Evolutionary conservation across 192 early-diverging fungal species (phyloP).

Genomic region (Linnemannia schmuckeri): DNA sequence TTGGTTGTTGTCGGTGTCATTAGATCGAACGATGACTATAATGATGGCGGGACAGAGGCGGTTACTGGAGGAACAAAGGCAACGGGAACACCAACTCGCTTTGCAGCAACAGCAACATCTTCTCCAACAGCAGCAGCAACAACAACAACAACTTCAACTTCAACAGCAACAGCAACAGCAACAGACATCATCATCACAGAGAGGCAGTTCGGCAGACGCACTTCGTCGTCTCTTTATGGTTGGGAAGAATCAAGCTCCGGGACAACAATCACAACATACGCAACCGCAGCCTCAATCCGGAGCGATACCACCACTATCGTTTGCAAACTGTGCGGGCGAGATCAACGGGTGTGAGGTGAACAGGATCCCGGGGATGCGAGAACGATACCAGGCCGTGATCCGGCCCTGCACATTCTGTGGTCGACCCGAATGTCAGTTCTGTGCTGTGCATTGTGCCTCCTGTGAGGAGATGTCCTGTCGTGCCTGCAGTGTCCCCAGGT

Average conservation of each 20-base stretch:
- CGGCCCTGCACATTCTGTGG: constrained; percentile 30
- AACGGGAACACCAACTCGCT: constrained; percentile 5
- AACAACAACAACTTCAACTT: constrained; percentile 13
- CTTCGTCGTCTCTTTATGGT: constrained; percentile 44
- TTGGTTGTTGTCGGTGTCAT: background rate
- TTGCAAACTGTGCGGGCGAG: constrained; percentile 48
- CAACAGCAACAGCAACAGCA: constrained; percentile 5
- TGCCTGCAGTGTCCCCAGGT: constrained; percentile 40
- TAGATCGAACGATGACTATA: constrained; percentile 50
- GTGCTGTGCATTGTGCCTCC: constrained; percentile 19
- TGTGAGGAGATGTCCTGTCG: constrained; percentile 43
- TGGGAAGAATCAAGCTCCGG: constrained; percentile 2
- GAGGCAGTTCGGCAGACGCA: constrained; percentile 28
- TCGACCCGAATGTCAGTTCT: constrained; percentile 51
- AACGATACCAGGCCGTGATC: constrained; percentile 39
- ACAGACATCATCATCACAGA: background rate
- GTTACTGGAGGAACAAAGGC: constrained; percentile 29
- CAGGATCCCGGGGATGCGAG: constrained; percentile 41
- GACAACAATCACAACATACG: background rate
- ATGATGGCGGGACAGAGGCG: constrained; percentile 48
- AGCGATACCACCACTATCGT: background rate
- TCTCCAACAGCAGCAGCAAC: constrained; percentile 2
- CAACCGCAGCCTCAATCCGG: background rate
- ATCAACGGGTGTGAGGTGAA: constrained; percentile 46
- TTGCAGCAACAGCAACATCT: background rate